Conservation (phyloP, 805 yeast species). For the Saturnispora galanensis region DNA sequence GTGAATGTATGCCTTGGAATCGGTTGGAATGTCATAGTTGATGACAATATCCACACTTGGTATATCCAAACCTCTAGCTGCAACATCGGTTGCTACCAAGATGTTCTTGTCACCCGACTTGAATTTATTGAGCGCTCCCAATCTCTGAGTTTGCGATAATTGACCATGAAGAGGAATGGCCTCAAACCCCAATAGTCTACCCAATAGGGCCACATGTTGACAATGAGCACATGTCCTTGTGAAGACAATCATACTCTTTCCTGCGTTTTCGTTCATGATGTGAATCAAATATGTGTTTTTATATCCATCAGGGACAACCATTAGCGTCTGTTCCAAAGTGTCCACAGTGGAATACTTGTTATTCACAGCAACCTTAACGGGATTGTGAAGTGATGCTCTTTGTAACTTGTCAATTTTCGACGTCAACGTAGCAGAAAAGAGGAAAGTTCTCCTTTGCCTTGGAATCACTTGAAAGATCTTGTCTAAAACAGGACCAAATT, state of each 20-base stretch:
- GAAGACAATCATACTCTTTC: constrained; percentile 82
- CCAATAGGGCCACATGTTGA: constrained; percentile 76
- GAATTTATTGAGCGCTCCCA: constrained; percentile 73
- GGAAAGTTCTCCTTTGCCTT: constrained; percentile 67
- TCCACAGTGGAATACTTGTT: constrained; percentile 88
- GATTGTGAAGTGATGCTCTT: constrained; percentile 80
- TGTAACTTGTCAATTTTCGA: constrained; percentile 90
- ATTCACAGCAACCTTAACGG: constrained; percentile 86
- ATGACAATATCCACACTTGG: constrained; percentile 86
- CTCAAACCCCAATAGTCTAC: constrained; percentile 72
- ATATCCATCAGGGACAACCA: constrained; percentile 86
- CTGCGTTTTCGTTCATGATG: constrained; percentile 68
- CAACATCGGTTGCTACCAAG: constrained; percentile 81
- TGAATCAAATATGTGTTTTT: constrained; percentile 83
- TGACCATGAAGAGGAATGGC: constrained; percentile 96
- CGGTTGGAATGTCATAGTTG: constrained; percentile 90
- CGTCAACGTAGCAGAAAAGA: constrained; percentile 96
- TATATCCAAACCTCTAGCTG: constrained; percentile 94
- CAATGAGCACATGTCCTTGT: constrained; percentile 94
- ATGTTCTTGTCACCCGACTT: constrained; percentile 62
- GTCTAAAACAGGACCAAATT: constrained; percentile 90
- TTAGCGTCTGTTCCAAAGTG: constrained; percentile 78
- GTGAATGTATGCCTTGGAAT: constrained; percentile 93
- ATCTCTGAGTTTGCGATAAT: constrained; percentile 70
- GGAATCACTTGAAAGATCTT: constrained; percentile 80